Percentiles rank a stretch among this genome's conserved stretches.
These are phyloP conservation scores for Rhytidiadelphus loreus DNA, from an alignment of 225 moss, liverwort and hornwort species.

Conservation along the genomic window DNA sequence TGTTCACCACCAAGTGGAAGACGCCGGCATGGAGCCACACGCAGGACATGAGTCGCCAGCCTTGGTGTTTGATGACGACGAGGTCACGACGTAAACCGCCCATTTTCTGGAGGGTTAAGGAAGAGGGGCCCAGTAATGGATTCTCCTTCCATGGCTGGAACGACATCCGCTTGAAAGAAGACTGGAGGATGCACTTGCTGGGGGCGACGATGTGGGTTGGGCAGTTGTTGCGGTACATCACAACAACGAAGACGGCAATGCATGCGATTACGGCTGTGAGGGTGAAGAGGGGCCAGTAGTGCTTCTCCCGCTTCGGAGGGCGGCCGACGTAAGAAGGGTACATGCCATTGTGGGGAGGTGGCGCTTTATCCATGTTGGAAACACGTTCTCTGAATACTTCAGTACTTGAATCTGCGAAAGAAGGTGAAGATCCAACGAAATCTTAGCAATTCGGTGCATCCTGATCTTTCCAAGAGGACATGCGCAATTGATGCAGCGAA, in stretches of 20 bases:
- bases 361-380: slow-evolving; percentile 14
- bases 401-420: not conserved
- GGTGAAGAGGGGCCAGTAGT: slow-evolving; percentile 24
- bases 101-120: slow-evolving; percentile 37
- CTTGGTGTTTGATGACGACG: slow-evolving; percentile 36
- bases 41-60: slow-evolving; percentile 74
- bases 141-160: slow-evolving; percentile 82
- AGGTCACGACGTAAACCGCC: slow-evolving; percentile 43
- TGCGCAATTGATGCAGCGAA: not conserved
- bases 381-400: not conserved
- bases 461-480: not conserved
- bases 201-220: slow-evolving; percentile 3
- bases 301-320: not conserved
- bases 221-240: slow-evolving; percentile 47
- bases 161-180: slow-evolving; percentile 42
- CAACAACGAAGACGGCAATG: slow-evolving; percentile 37
- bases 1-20: slow-evolving; percentile 70
- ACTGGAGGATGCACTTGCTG: slow-evolving; percentile 16
- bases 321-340: slow-evolving; percentile 31
- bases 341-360: slow-evolving; percentile 28
- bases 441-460: not conserved
- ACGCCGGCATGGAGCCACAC: slow-evolving; percentile 92
- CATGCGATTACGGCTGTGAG: slow-evolving; percentile 12
- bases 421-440: not conserved
- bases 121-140: slow-evolving; percentile 66